phyloP scores from a whole-genome alignment of 2,329 filamentous ascomycete genomes.

The Penicillium sp. region DNA sequence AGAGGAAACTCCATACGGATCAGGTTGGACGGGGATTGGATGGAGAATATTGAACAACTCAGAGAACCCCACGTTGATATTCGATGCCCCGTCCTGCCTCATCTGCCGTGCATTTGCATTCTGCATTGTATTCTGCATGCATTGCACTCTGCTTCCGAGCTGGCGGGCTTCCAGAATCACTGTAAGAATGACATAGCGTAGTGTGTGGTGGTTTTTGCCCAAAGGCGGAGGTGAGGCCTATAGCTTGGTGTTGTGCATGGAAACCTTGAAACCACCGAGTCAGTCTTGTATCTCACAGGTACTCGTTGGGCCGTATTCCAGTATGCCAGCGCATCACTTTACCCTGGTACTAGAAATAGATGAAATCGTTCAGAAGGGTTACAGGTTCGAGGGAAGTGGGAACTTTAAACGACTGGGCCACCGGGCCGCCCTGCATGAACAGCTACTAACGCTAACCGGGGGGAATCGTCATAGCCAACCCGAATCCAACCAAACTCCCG shows the following conservation, averaged over 20 bases:
- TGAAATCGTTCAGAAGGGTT: not conserved
- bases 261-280: not conserved
- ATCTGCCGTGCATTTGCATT: conserved; percentile 5
- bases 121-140: too few species aligned
- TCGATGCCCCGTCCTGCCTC: conserved; percentile 15
- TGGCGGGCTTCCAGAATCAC: conserved; percentile 22
- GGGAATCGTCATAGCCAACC: not conserved
- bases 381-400: not conserved
- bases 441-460: not conserved
- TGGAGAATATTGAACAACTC: conserved; percentile 26
- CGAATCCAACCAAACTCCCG: not conserved
- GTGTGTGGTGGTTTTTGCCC: conserved; percentile 17
- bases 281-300: not conserved
- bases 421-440: not conserved
- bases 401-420: not conserved
- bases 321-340: not conserved
- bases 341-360: not conserved
- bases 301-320: not conserved
- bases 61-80: conserved; percentile 24
- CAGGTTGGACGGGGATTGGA: conserved; percentile 18
- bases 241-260: conserved; percentile 1
- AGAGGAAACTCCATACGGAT: too few species aligned
- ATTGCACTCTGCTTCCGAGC: not conserved
- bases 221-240: conserved; percentile 13
- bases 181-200: not conserved